Evolutionary conservation across 176 grass and related monocot genomes (phyloP).

Genomic region (Lolium multiflorum): DNA sequence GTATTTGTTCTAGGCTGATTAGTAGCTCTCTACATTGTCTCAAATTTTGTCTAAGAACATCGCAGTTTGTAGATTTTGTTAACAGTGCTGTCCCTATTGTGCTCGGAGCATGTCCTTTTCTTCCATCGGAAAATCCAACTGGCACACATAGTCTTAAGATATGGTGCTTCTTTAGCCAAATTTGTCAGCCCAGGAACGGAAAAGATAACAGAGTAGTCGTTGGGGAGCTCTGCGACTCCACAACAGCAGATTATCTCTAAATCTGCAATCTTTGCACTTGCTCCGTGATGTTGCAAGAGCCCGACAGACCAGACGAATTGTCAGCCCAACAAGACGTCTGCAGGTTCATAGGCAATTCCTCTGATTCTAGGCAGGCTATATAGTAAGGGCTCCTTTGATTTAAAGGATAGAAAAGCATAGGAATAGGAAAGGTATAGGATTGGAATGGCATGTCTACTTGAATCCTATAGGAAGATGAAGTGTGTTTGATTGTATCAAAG

Average conservation of each 20-base stretch:
- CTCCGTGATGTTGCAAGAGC: background rate
- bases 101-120: background rate
- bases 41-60: background rate
- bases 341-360: too few relatives aligned
- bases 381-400: too few relatives aligned
- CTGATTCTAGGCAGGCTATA: too few relatives aligned
- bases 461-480: too few relatives aligned
- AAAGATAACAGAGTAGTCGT: background rate
- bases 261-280: background rate
- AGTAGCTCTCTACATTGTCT: constrained; percentile 4
- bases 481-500: too few relatives aligned
- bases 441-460: too few relatives aligned
- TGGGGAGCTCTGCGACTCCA: background rate
- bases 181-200: background rate
- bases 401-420: too few relatives aligned
- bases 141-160: background rate
- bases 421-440: too few relatives aligned
- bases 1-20: constrained; percentile 2
- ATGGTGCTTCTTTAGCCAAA: background rate
- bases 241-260: background rate
- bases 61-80: background rate
- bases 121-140: background rate
- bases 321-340: too few relatives aligned
- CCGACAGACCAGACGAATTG: too few relatives aligned
- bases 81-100: background rate